Conservation (phyloP, 1,284 basidiomycete species). For the Psilocybe mexicana region DNA sequence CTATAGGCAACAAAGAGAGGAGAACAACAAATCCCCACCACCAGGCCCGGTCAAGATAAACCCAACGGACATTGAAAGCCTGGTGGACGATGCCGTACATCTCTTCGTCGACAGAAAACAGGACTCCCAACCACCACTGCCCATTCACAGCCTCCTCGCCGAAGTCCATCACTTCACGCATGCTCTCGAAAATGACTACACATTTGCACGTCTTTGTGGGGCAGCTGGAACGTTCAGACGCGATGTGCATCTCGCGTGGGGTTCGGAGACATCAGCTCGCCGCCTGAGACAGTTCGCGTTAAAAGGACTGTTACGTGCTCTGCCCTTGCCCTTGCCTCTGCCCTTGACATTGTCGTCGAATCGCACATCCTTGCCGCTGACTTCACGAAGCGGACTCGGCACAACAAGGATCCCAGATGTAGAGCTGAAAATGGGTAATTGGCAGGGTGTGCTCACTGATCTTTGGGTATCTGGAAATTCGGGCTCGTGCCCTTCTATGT, state of each 20-base stretch:
- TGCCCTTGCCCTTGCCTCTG: too few relatives aligned
- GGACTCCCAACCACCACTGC: constrained; percentile 20
- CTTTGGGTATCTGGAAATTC: too few relatives aligned
- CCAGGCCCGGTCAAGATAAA: too few relatives aligned
- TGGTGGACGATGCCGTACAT: neutral
- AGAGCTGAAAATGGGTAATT: too few relatives aligned
- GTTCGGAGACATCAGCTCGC: constrained; percentile 17
- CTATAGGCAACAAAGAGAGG: too few relatives aligned
- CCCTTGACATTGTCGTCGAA: too few relatives aligned
- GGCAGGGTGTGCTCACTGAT: too few relatives aligned
- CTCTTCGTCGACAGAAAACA: constrained; percentile 1
- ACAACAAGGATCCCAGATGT: too few relatives aligned
- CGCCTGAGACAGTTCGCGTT: constrained; percentile 8
- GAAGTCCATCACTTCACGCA: constrained; percentile 35
- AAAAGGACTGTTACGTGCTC: constrained; percentile 20
- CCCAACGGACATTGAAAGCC: too few relatives aligned
- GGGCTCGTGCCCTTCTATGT: neutral
- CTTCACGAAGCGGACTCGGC: too few relatives aligned
- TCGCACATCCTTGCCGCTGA: too few relatives aligned
- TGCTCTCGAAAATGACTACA: constrained; percentile 36
- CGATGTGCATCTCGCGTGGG: constrained; percentile 26
- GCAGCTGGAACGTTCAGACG: constrained; percentile 32
- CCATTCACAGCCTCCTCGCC: constrained; percentile 28
- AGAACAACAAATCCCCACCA: too few relatives aligned
- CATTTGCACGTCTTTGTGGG: constrained; percentile 36